A percentile compares a stretch with the other conserved stretches of the same genome.
phyloP scores from a whole-genome alignment of 352 stramenopile species.

The Phytophthora pisi region DNA sequence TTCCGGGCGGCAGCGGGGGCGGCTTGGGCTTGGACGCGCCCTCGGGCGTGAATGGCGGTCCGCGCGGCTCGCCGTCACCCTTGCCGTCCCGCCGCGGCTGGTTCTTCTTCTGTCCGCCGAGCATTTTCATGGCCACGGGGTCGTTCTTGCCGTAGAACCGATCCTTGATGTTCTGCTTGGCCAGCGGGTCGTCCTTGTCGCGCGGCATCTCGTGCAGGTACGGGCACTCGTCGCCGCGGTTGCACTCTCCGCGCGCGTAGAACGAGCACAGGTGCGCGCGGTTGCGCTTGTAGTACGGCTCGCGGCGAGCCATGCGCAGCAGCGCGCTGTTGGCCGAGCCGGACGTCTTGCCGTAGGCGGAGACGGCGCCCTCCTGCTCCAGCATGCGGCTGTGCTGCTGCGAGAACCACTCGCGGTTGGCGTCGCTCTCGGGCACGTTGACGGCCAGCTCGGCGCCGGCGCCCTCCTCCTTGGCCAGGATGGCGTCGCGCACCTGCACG shows the following conservation, averaged over 20 bases:
- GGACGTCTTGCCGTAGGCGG: conserved; percentile 84
- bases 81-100: conserved; percentile 33
- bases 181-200: conserved; percentile 91
- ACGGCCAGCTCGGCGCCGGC: conserved; percentile 42
- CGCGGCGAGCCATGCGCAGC: conserved; percentile 81
- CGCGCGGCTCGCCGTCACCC: conserved; percentile 28
- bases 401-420: conserved; percentile 95
- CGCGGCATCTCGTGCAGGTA: conserved; percentile 96
- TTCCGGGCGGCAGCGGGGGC: conserved; percentile 54
- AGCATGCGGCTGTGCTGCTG: conserved; percentile 92
- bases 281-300: conserved; percentile 94
- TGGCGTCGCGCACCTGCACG: conserved; percentile 93
- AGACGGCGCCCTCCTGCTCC: conserved; percentile 89
- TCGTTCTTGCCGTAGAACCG: conserved; percentile 95
- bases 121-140: conserved; percentile 92
- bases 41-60: conserved; percentile 23
- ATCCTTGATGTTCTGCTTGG: conserved; percentile 97
- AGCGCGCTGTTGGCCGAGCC: conserved; percentile 73
- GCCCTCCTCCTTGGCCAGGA: conserved; percentile 65
- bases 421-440: conserved; percentile 92
- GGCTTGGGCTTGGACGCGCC: conserved; percentile 55
- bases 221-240: conserved; percentile 91
- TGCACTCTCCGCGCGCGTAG: conserved; percentile 95
- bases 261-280: conserved; percentile 95
- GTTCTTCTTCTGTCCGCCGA: conserved; percentile 49